These are phyloP conservation scores for Hypoxylon sp. DNA, from an alignment of 2,329 filamentous ascomycete species.

Conservation along the genomic window DNA sequence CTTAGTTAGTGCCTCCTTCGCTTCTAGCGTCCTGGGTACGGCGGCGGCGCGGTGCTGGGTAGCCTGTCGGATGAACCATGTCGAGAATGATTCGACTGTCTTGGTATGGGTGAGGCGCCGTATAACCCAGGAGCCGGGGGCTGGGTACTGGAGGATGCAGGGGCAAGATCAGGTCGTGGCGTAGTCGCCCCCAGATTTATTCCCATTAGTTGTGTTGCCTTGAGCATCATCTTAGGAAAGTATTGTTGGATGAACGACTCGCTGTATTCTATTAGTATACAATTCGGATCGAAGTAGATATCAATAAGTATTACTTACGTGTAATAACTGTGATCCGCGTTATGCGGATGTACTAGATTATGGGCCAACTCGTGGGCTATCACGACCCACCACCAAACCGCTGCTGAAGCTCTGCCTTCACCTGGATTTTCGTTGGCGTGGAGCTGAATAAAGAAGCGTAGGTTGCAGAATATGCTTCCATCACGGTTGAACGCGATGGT, in stretches of 20 bases:
- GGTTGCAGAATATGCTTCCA: conserved; percentile 94
- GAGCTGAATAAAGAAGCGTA: conserved; percentile 86
- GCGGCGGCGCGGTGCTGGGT: conserved; percentile 8
- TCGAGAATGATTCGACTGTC: not conserved
- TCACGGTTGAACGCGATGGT: conserved; percentile 94
- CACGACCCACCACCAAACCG: conserved; percentile 95
- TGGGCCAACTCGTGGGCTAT: conserved; percentile 96
- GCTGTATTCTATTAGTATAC: conserved; percentile 57
- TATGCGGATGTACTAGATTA: conserved; percentile 86
- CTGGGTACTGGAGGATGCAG: conserved; percentile 1
- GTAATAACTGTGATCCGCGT: conserved; percentile 85
- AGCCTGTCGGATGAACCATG: not conserved
- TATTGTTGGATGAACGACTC: conserved; percentile 85
- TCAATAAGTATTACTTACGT: conserved; percentile 66
- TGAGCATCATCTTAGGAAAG: conserved; percentile 77
- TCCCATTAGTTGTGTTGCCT: conserved; percentile 56
- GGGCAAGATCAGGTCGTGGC: not conserved
- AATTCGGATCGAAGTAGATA: conserved; percentile 10
- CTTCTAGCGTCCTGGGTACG: conserved; percentile 38
- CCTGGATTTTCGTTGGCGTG: conserved; percentile 70
- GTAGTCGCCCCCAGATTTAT: conserved; percentile 13
- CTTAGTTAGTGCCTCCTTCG: not conserved
- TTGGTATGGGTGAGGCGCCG: not conserved
- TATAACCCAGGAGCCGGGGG: not conserved
- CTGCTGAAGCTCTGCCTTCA: conserved; percentile 75